Evolutionary conservation across 116 monocot species (phyloP), one percentile per base, ranked within the genome.

Genomic region (Trichopus zeylanicus): DNA sequence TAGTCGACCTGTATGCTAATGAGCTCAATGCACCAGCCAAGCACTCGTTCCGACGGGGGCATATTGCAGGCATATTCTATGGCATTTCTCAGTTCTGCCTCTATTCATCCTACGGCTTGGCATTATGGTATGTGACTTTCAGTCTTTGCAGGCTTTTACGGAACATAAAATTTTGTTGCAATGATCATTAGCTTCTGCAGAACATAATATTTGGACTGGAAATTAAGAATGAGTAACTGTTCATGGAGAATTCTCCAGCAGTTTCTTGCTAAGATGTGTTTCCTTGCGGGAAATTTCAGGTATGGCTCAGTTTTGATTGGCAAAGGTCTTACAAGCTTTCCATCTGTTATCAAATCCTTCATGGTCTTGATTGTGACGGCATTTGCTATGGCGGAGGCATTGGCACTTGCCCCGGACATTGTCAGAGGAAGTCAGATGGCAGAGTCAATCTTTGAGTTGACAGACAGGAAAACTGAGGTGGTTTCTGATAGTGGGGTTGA

Each of bases 331-430:
- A 83, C 89, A 3, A 86, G 72, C 75, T 94, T 94, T 74, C 78
- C 69, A 55, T 80, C 83, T 3, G 61, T 94, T 10, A 86, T 94
- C 86, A 94, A 89, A 60, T 71, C 89, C 0, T 89, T 94, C 71
- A 94, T 94, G 94, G 86, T 94, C n/a, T 62, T 94, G 48, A 81
- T 89, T 18, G 86, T 89, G 33, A 89, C 89, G 3, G 89, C 94
- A 28, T 31, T 89, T 29, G 81, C 78, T 29, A 89, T 94, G 89
- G 89, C 85, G 21, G 89, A 89, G 60, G 83, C 89, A 4, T 67
- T 89, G 26, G 86, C 94, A 0, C 55, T 94, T 65, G 86, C 86
- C 0, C 89, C 94, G 6, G 86, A 89, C 62, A 71, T 94, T 48
- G 67, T 89, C 34, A 94, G 86, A 67, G 94, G 94, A 15, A 89